Base-by-base conservation (phyloP, 257 asterid species). In the Fraxinus americana region DNA sequence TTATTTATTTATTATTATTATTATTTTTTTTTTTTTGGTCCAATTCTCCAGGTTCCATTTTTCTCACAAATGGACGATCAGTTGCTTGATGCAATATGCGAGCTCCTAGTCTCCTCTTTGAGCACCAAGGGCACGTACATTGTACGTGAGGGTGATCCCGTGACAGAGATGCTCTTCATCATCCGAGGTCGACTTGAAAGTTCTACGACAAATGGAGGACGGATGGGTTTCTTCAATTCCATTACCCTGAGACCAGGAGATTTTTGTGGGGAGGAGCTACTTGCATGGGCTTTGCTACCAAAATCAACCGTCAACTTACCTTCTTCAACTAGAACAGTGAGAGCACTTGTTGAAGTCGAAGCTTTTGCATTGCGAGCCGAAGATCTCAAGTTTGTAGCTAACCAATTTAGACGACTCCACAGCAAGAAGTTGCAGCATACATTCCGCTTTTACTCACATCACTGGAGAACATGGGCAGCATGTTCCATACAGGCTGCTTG, bases 391-490 rank as follows among this genome's bases (percentile, higher is more conserved):
- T 92, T 92, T 32, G 98, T 94, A 0, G 98, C 98, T 0, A 94
- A 92, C 81, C 98, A 94, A 39, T 94, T 94, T 71, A 85, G 97
- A 82, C 87, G 97, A 77, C 97, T 94, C 57, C 98, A 94, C 83
- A 94, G 98, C 91, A 94, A 91, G 88, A 92, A 90, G 82, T 73
- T 94, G 86, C 97, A 94, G 88, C 98, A 94, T 79, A 91, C 98
- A 0, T 94, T 94, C 85, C 88, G 98, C 72, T 94, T 87, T 85
- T 92, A 94, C 74, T 94, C 98, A 43, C 94, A 92, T 82, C 98
- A 94, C 68, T 94, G 98, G 98, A 82, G 97, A 81, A 91, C 97
- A 3, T 94, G 98, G 98, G 98, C 97, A 5, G 93, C 98, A 1
- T 92, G 97, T 85, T 92, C 91, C 74, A 82, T 94, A 43, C 97